These are phyloP conservation scores for Monocercomonoides exilis DNA, from an alignment of 78 protist species.

Conservation along the genomic window DNA sequence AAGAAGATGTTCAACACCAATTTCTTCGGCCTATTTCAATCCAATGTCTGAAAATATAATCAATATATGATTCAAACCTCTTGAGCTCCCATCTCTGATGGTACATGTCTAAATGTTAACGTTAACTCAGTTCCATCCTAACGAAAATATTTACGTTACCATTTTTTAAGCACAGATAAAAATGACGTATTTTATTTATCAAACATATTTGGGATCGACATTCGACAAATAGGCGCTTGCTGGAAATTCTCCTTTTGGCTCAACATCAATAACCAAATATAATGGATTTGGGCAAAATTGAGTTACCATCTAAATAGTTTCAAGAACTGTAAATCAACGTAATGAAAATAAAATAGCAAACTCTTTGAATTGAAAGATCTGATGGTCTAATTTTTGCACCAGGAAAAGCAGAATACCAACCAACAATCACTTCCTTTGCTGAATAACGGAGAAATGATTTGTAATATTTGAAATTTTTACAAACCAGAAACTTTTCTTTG, in stretches of 20 bases:
- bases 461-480: neutral
- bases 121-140: neutral
- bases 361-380: neutral
- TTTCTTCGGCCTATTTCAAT: neutral
- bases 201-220: neutral
- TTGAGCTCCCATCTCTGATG: neutral
- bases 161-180: too few relatives aligned
- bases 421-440: neutral
- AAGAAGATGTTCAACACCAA: neutral
- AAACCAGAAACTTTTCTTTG: neutral
- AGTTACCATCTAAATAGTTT: neutral
- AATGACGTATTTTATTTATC: neutral
- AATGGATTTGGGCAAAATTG: neutral
- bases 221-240: neutral
- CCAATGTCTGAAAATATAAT: neutral
- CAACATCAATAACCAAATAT: neutral
- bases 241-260: neutral
- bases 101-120: neutral
- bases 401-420: neutral
- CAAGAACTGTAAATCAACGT: neutral
- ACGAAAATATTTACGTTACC: neutral
- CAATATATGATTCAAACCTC: neutral
- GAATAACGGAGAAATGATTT: neutral
- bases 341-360: neutral
- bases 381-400: neutral